Evolutionary conservation across 257 asterid genomes (phyloP).

Genomic region (Sherardia arvensis): DNA sequence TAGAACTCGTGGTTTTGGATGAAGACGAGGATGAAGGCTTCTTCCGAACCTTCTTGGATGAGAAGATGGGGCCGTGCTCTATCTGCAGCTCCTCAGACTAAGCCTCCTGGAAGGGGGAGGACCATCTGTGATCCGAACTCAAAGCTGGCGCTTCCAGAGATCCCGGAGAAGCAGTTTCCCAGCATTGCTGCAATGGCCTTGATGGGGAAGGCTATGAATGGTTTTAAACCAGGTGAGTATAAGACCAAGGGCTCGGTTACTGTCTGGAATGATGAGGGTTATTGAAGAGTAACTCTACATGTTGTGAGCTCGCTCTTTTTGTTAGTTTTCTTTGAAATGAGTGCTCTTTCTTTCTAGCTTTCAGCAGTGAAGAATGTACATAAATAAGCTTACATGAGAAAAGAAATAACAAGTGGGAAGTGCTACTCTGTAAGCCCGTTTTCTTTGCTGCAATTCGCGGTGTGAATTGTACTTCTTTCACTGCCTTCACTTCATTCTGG

Average conservation of each 20-base stretch:
- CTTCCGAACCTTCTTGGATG: constrained; percentile 48
- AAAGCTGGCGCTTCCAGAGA: constrained; percentile 31
- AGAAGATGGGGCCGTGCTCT: constrained; percentile 46
- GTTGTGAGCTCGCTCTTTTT: neutral
- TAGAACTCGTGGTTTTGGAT: constrained; percentile 18
- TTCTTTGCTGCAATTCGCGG: neutral
- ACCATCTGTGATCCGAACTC: constrained; percentile 39
- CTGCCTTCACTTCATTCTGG: too few species aligned
- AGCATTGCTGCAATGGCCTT: constrained; percentile 85
- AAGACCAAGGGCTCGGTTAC: constrained; percentile 44
- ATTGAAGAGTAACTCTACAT: constrained; percentile 16
- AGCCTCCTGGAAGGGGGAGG: constrained; percentile 13
- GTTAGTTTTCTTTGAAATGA: neutral
- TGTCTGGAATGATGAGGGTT: constrained; percentile 49
- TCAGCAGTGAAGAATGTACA: neutral
- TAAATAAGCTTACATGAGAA: neutral
- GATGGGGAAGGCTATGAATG: constrained; percentile 56
- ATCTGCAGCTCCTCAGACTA: constrained; percentile 14
- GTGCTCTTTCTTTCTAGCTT: neutral
- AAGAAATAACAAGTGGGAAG: too few species aligned
- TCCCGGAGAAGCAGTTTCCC: constrained; percentile 53
- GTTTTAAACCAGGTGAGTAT: constrained; percentile 42
- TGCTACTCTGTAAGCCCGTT: neutral
- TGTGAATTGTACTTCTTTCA: too few species aligned
- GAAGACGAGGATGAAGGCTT: constrained; percentile 14